phyloP scores from a whole-genome alignment of 208 protist species.

The Trypanosoma caninum region DNA sequence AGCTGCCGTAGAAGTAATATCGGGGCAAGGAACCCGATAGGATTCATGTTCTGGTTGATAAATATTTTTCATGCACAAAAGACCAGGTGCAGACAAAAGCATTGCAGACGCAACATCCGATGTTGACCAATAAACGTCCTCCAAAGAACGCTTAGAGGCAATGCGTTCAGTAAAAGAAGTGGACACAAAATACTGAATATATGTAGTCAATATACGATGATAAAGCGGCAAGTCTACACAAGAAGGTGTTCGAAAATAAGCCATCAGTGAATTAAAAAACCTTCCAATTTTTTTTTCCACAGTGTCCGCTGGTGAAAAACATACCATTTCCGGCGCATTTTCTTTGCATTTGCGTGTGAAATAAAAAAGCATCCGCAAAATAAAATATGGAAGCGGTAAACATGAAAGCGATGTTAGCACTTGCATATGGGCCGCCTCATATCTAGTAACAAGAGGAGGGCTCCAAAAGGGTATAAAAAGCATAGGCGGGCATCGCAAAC shows the following conservation, averaged over 20 bases:
- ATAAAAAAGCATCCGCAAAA: constrained; percentile 65
- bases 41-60: constrained; percentile 29
- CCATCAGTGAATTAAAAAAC: constrained; percentile 5
- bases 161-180: constrained; percentile 23
- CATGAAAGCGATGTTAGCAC: constrained; percentile 73
- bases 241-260: constrained; percentile 13
- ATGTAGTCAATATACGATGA: constrained; percentile 39
- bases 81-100: constrained; percentile 34
- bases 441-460: constrained; percentile 69
- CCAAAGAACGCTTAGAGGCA: constrained; percentile 18
- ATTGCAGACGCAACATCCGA: constrained; percentile 31
- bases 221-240: constrained; percentile 48
- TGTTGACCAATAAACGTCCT: constrained; percentile 46
- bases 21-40: constrained; percentile 24
- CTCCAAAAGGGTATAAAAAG: constrained; percentile 80
- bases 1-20: constrained; percentile 26
- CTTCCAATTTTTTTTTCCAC: constrained; percentile 12
- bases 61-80: constrained; percentile 27
- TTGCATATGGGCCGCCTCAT: constrained; percentile 44
- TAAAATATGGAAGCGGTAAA: constrained; percentile 70
- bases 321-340: constrained; percentile 16
- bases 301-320: constrained; percentile 11
- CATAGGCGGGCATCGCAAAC: constrained; percentile 44
- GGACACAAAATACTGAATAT: constrained; percentile 54
- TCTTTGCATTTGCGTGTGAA: constrained; percentile 27